Evolutionary conservation across 352 stramenopile genomes (phyloP), one percentile per base, ranked within the genome.

Genomic region (Globisporangium megalacanthum): DNA sequence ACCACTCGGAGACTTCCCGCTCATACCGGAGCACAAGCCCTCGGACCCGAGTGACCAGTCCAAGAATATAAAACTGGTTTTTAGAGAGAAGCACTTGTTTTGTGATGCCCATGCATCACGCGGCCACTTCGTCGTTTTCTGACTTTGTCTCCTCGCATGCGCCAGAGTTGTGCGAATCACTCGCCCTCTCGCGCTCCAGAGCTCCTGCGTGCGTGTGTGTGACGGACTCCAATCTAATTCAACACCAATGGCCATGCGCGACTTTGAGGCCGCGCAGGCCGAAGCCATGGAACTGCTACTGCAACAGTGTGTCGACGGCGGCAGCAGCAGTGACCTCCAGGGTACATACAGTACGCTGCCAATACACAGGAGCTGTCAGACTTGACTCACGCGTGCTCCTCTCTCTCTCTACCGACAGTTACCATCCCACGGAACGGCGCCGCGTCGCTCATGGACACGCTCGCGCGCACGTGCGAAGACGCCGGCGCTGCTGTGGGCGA

Each of bases 401-500:
- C 5, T 31, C 44, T n/a, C 17, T 19, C n/a, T 19, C 31, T 14
- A 10, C 37, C 29, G n/a, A 7, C 22, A 11, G 52, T 36, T 44
- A 10, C 8, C 31, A 17, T 19, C 0, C 9, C n/a, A 10, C 17
- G 41, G 2, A 3, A 8, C 31, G 13, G 31, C 41, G 73, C 70
- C 54, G 68, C 77, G 15, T 84, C 70, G 22, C 66, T 92, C 22
- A 68, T 92, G 68, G 73, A 89, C 51, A 59, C 87, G 15, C 63
- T 93, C 36, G 80, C 79, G 6, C 70, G 86, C 54, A 73, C 60
- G 13, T 93, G 83, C 57, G 77, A 77, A 29, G 79, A 90, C 13
- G 79, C 79, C 13, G 80, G 70, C 47, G 76, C 75, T 3, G 63
- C 61, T 29, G 65, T 90, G 50, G 60, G 76, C 42, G 66, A 80